Evolutionary conservation across 1,284 basidiomycete genomes (phyloP), one percentile per base, ranked within the genome.

Genomic region (Apiotrichum gracile): DNA sequence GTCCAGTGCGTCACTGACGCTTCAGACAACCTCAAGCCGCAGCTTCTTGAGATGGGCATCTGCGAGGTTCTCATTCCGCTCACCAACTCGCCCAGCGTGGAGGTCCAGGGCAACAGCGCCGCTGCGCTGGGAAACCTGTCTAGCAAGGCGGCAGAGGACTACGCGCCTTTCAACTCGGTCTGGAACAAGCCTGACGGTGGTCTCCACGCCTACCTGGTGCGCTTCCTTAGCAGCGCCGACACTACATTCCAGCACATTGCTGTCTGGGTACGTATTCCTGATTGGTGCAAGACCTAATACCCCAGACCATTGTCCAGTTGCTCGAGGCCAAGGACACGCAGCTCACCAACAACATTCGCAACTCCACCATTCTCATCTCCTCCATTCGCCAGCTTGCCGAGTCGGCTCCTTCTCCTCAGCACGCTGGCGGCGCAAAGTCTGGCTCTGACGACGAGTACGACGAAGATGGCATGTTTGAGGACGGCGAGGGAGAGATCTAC

Each of bases 231-330:
- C 51, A 91, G 87, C 67, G 80, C 88, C 17, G 96, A 99, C 72
- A 88, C 91, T n/a, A 99, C 96, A 0, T 99, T 99, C 86, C 94
- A 97, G 76, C 96, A 99, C 73, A 99, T 98, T 64, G 96, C 96
- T 27, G 93, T 98, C 39, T 97, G 92, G 92, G 71, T 74, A 45
- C 61, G 71, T 62, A 22, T 4, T 2, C 17, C n/a, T 43, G 19
- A 49, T 4, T 14, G 7, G 26, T n/a, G 9, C 29, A 35, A 29
- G 29, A n/a, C 39, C 54, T 53, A 19, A 56, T 41, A 17, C 33
- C 21, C 4, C 49, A 73, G 78, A 97, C 94, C 1, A 93, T 97
- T 60, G 93, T 97, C 13, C 94, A 98, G 70, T 78, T 98, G 26
- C 81, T 98, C 26, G 96, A 98, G 74, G 92, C 91, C 26, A 88